These are phyloP conservation scores for Priceomyces castillae DNA, from an alignment of 805 yeast species.

Conservation along the genomic window DNA sequence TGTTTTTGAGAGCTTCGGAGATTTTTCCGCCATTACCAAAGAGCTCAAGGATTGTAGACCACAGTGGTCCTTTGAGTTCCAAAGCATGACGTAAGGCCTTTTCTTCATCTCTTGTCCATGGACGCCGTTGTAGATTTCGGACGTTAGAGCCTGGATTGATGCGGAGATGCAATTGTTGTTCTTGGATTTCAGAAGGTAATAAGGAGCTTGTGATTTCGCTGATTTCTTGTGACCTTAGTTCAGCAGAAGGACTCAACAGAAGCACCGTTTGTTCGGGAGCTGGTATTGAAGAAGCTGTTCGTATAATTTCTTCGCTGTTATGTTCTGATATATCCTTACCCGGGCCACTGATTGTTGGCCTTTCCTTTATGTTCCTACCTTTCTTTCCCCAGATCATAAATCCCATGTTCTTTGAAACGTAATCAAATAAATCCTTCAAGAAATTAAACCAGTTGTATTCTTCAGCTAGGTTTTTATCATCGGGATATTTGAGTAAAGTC, in stretches of 20 bases:
- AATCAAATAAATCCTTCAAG: constrained; percentile 73
- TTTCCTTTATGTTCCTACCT: constrained; percentile 20
- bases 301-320: constrained; percentile 22
- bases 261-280: constrained; percentile 3
- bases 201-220: constrained; percentile 30
- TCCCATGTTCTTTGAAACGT: constrained; percentile 71
- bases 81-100: constrained; percentile 78
- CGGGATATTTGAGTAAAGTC: constrained; percentile 46
- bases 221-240: constrained; percentile 17
- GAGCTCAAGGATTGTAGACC: constrained; percentile 88
- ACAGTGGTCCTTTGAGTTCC: constrained; percentile 82
- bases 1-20: constrained; percentile 77
- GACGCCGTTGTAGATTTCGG: constrained; percentile 47
- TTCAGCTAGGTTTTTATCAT: constrained; percentile 55
- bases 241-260: constrained; percentile 2
- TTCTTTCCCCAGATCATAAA: constrained; percentile 67
- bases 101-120: constrained; percentile 91
- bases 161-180: constrained; percentile 41
- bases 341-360: constrained; percentile 4
- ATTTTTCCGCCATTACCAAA: constrained; percentile 92
- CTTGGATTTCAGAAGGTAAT: constrained; percentile 43
- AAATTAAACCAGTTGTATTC: constrained; percentile 86
- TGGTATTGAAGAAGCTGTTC: constrained; percentile 5
- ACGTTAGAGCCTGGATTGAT: constrained; percentile 27
- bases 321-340: constrained; percentile 11